Conservation (phyloP, 352 stramenopile genomes). For the Phytophthora idaei region DNA sequence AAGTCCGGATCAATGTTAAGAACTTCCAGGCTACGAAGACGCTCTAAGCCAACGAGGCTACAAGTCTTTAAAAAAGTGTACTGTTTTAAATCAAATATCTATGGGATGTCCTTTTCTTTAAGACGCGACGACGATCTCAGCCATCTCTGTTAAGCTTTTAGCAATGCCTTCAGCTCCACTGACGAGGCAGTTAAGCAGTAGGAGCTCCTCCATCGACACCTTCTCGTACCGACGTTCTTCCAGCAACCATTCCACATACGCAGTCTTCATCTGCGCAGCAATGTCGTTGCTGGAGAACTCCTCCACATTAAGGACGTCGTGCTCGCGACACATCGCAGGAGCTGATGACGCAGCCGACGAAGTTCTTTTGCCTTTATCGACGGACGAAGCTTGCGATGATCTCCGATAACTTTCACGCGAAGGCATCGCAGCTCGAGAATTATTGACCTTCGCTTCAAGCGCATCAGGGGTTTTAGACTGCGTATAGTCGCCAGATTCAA, state of each 20-base stretch:
- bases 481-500: constrained; percentile 1
- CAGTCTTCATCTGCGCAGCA: constrained; percentile 30
- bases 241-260: constrained; percentile 35
- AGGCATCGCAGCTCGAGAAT: constrained; percentile 17
- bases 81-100: constrained; percentile 9
- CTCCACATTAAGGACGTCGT: constrained; percentile 33
- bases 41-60: constrained; percentile 18
- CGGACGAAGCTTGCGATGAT: constrained; percentile 32
- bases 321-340: constrained; percentile 26
- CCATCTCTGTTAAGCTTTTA: constrained; percentile 31
- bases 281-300: constrained; percentile 31
- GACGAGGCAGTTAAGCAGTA: constrained; percentile 35
- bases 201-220: constrained; percentile 33
- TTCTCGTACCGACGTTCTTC: constrained; percentile 35
- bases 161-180: constrained; percentile 32
- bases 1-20: constrained; percentile 69
- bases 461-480: constrained; percentile 9
- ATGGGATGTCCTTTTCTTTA: constrained; percentile 3
- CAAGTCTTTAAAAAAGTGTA: constrained; percentile 7
- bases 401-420: constrained; percentile 9
- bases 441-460: constrained; percentile 20
- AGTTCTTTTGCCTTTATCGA: constrained; percentile 18
- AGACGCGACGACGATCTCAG: constrained; percentile 24
- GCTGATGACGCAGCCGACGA: constrained; percentile 26
- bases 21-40: constrained; percentile 56